Conservation (phyloP, 2,329 filamentous ascomycete species). For the Phaeophleospora eucalypticola region DNA sequence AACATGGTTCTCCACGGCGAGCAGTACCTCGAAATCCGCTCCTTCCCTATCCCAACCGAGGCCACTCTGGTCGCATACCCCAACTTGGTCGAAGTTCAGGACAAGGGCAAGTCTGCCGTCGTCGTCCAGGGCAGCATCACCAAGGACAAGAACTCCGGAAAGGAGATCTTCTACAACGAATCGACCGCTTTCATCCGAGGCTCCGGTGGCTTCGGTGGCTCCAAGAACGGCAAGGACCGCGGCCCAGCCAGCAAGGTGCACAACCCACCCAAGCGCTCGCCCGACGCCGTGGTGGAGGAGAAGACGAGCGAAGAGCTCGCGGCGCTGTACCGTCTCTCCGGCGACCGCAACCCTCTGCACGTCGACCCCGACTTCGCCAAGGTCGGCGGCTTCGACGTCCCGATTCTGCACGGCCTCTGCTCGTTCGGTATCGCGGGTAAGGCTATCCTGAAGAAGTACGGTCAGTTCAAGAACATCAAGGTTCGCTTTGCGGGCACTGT, state of each 20-base stretch:
- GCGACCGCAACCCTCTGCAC: slow-evolving; percentile 94
- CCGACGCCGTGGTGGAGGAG: slow-evolving; percentile 80
- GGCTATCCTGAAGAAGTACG: slow-evolving; percentile 80
- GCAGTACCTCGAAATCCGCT: slow-evolving; percentile 92
- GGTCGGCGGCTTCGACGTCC: slow-evolving; percentile 88
- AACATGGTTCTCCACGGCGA: slow-evolving; percentile 99
- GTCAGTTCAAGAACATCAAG: slow-evolving; percentile 84
- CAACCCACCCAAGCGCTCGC: slow-evolving; percentile 68
- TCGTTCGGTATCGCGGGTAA: slow-evolving; percentile 89
- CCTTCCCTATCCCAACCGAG: slow-evolving; percentile 84
- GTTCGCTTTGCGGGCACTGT: slow-evolving; percentile 85
- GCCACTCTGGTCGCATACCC: slow-evolving; percentile 71
- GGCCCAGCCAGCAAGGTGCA: slow-evolving; percentile 77
- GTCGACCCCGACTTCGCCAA: slow-evolving; percentile 93
- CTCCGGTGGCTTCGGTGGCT: slow-evolving; percentile 83
- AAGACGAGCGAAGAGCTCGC: slow-evolving; percentile 87
- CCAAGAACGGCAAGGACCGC: slow-evolving; percentile 70
- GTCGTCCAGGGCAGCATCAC: slow-evolving; percentile 78
- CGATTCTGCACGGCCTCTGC: slow-evolving; percentile 95
- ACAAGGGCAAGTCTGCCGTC: slow-evolving; percentile 88
- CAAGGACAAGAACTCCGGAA: slow-evolving; percentile 76
- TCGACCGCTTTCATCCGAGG: slow-evolving; percentile 88
- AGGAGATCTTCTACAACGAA: slow-evolving; percentile 97
- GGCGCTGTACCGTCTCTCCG: slow-evolving; percentile 85
- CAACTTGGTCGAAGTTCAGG: slow-evolving; percentile 85